These are phyloP conservation scores for Nitzschia sp. DNA, from an alignment of 108 stramenopile species.

Conservation along the genomic window DNA sequence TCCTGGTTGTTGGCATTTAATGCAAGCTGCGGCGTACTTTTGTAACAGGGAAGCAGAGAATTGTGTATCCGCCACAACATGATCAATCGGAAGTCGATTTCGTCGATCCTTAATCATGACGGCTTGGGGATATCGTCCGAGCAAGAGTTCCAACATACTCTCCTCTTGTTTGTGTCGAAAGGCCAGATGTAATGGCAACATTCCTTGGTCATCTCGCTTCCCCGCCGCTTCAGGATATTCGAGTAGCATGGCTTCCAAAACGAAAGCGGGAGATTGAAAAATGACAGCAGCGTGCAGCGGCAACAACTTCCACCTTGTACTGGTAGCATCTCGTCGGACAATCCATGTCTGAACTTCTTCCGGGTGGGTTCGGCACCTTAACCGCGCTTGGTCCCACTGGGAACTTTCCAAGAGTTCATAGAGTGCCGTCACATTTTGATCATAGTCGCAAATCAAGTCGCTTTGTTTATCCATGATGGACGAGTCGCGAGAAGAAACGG, in stretches of 20 bases:
- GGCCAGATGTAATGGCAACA: slow-evolving; percentile 77
- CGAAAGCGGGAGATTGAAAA: slow-evolving; percentile 52
- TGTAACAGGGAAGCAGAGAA: slow-evolving; percentile 39
- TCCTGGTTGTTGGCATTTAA: background rate
- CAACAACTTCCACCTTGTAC: slow-evolving; percentile 68
- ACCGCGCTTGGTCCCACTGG: slow-evolving; percentile 62
- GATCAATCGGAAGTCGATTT: slow-evolving; percentile 47
- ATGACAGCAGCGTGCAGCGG: slow-evolving; percentile 77
- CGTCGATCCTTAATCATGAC: slow-evolving; percentile 55
- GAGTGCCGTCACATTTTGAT: slow-evolving; percentile 55
- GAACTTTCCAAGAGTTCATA: slow-evolving; percentile 71
- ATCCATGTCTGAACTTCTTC: slow-evolving; percentile 76
- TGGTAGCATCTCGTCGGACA: slow-evolving; percentile 34
- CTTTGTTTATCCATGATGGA: background rate
- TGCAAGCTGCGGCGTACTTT: slow-evolving; percentile 40
- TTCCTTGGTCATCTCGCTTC: slow-evolving; percentile 74
- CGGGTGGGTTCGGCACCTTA: slow-evolving; percentile 55
- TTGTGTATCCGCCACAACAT: slow-evolving; percentile 24
- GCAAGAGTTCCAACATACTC: slow-evolving; percentile 52
- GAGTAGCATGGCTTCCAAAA: slow-evolving; percentile 53
- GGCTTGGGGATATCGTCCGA: slow-evolving; percentile 66
- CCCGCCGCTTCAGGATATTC: slow-evolving; percentile 51
- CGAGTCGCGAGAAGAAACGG: background rate
- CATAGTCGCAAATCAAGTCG: slow-evolving; percentile 48
- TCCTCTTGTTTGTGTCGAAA: slow-evolving; percentile 65